phyloP scores from a whole-genome alignment of 345 rosid genomes.

The Hibiscus syriacus region DNA sequence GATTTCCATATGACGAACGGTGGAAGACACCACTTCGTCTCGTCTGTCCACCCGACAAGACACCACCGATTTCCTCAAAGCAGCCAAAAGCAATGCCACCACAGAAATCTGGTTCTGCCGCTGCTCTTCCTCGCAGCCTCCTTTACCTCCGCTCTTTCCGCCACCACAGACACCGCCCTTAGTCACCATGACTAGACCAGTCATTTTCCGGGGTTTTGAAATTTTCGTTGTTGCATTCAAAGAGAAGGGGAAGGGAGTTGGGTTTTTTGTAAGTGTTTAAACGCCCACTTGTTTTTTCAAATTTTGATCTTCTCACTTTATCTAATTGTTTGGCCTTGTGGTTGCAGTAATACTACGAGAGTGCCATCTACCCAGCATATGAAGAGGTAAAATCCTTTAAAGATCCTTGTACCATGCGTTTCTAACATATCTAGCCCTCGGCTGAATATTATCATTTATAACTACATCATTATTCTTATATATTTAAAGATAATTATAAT shows the following conservation, averaged over 20 bases:
- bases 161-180: slow-evolving; percentile 71
- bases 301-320: slow-evolving; percentile 36
- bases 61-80: slow-evolving; percentile 78
- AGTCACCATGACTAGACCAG: slow-evolving; percentile 88
- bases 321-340: not conserved
- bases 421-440: too few relatives aligned
- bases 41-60: slow-evolving; percentile 43
- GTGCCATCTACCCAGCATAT: slow-evolving; percentile 14
- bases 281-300: slow-evolving; percentile 85
- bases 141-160: slow-evolving; percentile 23
- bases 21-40: slow-evolving; percentile 20
- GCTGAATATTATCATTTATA: too few relatives aligned
- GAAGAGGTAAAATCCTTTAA: too few relatives aligned
- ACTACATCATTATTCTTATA: too few relatives aligned
- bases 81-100: slow-evolving; percentile 53
- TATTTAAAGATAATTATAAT: too few relatives aligned
- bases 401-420: too few relatives aligned
- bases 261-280: too few relatives aligned
- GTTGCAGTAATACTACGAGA: slow-evolving; percentile 4
- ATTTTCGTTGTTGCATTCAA: too few relatives aligned
- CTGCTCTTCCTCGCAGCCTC: slow-evolving; percentile 28
- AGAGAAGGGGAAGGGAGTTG: too few relatives aligned
- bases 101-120: slow-evolving; percentile 71
- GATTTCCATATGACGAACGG: slow-evolving; percentile 70
- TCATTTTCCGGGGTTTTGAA: too few relatives aligned